Evolutionary conservation across 345 rosid genomes (phyloP).

Genomic region (Linum usitatissimum): DNA sequence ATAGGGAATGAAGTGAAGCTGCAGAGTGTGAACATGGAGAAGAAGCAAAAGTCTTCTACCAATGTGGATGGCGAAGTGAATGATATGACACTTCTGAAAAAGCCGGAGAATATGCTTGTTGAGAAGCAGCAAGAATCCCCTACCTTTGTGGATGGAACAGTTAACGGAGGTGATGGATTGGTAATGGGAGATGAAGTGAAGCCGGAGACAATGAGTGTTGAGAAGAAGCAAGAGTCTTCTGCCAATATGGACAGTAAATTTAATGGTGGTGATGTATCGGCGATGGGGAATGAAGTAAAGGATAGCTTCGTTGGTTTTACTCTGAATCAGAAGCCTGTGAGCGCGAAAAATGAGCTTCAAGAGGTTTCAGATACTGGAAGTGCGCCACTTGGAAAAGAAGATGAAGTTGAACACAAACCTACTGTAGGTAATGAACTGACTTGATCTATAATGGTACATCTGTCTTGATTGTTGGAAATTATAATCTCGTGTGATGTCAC

Average conservation of each 20-base stretch:
- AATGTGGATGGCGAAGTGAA: constrained; percentile 24
- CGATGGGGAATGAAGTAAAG: constrained; percentile 16
- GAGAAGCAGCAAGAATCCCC: constrained; percentile 13
- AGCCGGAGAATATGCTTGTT: constrained; percentile 31
- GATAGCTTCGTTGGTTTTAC: constrained; percentile 33
- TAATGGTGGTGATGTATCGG: constrained; percentile 11
- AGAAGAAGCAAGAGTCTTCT: constrained; percentile 20
- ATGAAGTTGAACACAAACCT: constrained; percentile 13
- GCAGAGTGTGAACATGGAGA: constrained; percentile 21
- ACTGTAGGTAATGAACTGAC: constrained; percentile 23
- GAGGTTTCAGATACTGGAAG: constrained; percentile 13
- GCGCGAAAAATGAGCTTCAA: constrained; percentile 4
- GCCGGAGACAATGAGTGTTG: constrained; percentile 31
- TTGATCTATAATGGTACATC: not conserved
- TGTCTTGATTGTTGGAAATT: not conserved
- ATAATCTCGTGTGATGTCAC: not conserved
- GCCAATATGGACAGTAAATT: constrained; percentile 5
- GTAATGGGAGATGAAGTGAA: constrained; percentile 41
- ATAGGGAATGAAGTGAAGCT: constrained; percentile 31
- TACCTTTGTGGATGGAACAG: not conserved
- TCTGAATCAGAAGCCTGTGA: constrained; percentile 42
- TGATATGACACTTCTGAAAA: constrained; percentile 70
- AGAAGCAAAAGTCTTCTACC: constrained; percentile 19
- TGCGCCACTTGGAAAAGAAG: constrained; percentile 9
- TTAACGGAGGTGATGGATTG: constrained; percentile 9